phyloP scores from a whole-genome alignment of 495 filamentous ascomycete genomes.

The Jackrogersella multiformis region DNA sequence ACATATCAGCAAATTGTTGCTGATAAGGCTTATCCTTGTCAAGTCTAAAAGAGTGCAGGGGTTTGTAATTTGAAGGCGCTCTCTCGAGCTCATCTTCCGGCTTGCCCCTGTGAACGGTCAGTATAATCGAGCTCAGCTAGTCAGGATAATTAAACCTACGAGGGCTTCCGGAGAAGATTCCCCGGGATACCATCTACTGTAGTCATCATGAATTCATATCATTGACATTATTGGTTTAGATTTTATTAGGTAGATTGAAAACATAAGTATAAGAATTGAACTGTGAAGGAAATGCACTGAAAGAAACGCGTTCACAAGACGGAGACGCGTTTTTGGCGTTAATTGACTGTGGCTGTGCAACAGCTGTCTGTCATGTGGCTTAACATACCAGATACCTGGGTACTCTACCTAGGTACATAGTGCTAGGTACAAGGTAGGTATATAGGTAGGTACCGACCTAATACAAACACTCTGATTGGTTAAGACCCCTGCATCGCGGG shows the following conservation, averaged over 20 bases:
- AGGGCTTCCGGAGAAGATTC: constrained; percentile 51
- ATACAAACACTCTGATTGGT: constrained; percentile 10
- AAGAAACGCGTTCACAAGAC: constrained; percentile 40
- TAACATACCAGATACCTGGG: no score
- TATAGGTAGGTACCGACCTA: no score
- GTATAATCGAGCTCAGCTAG: neutral
- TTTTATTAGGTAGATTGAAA: neutral
- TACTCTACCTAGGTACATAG: no score
- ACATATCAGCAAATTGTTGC: constrained; percentile 97
- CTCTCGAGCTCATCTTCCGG: constrained; percentile 52
- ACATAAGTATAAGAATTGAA: neutral
- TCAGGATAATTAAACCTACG: constrained; percentile 42
- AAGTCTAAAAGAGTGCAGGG: constrained; percentile 76
- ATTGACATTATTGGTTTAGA: constrained; percentile 7
- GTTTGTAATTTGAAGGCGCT: constrained; percentile 72
- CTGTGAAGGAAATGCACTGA: constrained; percentile 1
- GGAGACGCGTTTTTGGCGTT: constrained; percentile 46
- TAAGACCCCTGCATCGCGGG: constrained; percentile 29
- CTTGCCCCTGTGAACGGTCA: constrained; percentile 51
- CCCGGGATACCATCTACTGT: constrained; percentile 43
- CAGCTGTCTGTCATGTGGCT: constrained; percentile 5
- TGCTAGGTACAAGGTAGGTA: no score
- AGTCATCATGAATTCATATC: constrained; percentile 26
- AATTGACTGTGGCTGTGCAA: constrained; percentile 43
- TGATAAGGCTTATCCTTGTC: constrained; percentile 80